Percentiles rank a stretch among this genome's conserved stretches.
These are phyloP conservation scores for Vanrija sp. DNA, from an alignment of 1,284 basidiomycete species.

Conservation along the genomic window DNA sequence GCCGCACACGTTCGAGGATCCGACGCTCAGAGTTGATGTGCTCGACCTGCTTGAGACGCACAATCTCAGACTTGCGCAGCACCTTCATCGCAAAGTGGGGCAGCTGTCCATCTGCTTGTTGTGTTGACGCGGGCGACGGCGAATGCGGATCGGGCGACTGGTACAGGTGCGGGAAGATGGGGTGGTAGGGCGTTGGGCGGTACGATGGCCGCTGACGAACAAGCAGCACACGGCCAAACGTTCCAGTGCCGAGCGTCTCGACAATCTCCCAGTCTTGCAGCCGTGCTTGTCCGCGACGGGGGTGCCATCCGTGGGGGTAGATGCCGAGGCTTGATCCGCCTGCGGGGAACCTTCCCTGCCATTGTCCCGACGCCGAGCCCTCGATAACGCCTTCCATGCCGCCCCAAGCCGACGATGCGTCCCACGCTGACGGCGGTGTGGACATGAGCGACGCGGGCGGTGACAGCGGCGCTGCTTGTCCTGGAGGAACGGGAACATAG, in stretches of 20 bases:
- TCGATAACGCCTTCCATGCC: constrained; percentile 22
- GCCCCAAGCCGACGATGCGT: constrained; percentile 24
- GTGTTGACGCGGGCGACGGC: constrained; percentile 39
- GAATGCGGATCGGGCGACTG: constrained; percentile 38
- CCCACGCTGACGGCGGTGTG: constrained; percentile 36
- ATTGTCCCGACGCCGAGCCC: constrained; percentile 6
- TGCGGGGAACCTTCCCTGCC: constrained; percentile 4
- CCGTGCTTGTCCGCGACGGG: constrained; percentile 24
- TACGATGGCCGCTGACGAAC: constrained; percentile 48
- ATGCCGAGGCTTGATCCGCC: background rate
- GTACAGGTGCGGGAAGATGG: constrained; percentile 48
- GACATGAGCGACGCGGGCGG: constrained; percentile 40
- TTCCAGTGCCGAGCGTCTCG: constrained; percentile 50
- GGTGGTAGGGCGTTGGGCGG: constrained; percentile 46
- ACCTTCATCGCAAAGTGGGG: constrained; percentile 56
- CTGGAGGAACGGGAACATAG: constrained; percentile 16
- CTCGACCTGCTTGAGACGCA: constrained; percentile 56
- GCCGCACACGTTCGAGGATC: constrained; percentile 54
- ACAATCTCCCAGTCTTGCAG: constrained; percentile 50
- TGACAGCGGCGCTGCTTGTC: constrained; percentile 27
- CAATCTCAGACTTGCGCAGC: constrained; percentile 54
- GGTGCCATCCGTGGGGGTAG: constrained; percentile 4
- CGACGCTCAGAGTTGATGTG: constrained; percentile 56
- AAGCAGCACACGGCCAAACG: constrained; percentile 49
- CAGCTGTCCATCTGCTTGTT: constrained; percentile 42